Base-by-base conservation (phyloP, 495 filamentous ascomycete genomes). In the Neurospora sp. region DNA sequence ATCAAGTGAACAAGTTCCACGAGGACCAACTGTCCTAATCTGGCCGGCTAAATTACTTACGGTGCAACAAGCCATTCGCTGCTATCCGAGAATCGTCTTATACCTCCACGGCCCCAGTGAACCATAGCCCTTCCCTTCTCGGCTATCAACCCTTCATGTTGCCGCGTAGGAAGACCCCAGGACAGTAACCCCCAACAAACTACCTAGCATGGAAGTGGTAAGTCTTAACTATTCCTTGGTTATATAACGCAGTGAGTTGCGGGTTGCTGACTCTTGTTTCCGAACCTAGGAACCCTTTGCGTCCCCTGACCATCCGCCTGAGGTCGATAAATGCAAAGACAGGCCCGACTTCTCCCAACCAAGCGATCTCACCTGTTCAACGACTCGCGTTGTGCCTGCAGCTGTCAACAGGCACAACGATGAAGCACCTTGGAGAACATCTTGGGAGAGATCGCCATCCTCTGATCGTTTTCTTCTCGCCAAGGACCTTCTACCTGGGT, bases 281-380 rank as follows among this genome's bases (percentile, higher is more conserved):
- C 6, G 7, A 44, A 44, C 5, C 39, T 8, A 44, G 41, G 41
- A 44, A 2, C 41, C 41, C 8, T 6, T 1, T 18, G 41, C 41
- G 16, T 44, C 41, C 27, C 27, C 27, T 1, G 27, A 27, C 27
- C 16, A 6, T 1, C 18, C 42, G 42, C 18, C 7, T 1, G 18
- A n/a, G 0, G 3, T 9, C 42, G 3, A 10, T 8, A 0, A 46
- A 4, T 0, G 0, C 0, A 8, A 46, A 46, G 0, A 1, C 42
- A 0, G 0, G 0, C 42, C 8, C 0, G 18, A 46, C 2, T 9
- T 18, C 18, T 46, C 42, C 0, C 0, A n/a, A 3, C 2, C 42
- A 10, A n/a, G 2, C 0, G 41, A 44, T 9, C 41, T 8, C 6
- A 44, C 9, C 10, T 12, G 27, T 27, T 27, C 27, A 27, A 27